Evolutionary conservation across 306 rosid species (phyloP).

Genomic region (Begonia fuchsioides): DNA sequence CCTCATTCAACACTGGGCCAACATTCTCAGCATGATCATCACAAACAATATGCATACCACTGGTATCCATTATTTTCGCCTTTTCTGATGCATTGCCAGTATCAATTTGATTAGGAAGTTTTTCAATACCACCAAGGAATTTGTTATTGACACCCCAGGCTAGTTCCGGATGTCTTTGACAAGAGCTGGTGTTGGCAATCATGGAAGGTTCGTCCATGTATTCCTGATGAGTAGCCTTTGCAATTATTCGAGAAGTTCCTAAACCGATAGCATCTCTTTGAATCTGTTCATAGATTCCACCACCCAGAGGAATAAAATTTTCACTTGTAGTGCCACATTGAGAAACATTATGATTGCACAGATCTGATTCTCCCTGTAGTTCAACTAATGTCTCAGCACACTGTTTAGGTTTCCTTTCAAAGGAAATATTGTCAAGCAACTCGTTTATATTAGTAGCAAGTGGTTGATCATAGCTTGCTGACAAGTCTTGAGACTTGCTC

Average conservation of each 20-base stretch:
- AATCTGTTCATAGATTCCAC: constrained; percentile 19
- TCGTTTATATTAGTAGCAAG: constrained; percentile 19
- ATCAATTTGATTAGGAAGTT: constrained; percentile 15
- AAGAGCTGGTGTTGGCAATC: constrained; percentile 10
- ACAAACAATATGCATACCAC: constrained; percentile 17
- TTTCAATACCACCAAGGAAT: constrained; percentile 18
- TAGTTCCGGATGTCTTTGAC: constrained; percentile 15
- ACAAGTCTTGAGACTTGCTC: constrained; percentile 21
- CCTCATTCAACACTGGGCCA: constrained; percentile 51
- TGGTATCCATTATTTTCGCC: constrained; percentile 19
- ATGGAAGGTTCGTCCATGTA: constrained; percentile 12
- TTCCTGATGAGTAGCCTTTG: constrained; percentile 13
- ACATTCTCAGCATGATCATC: constrained; percentile 32
- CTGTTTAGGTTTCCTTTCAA: constrained; percentile 12
- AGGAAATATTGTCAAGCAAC: constrained; percentile 7
- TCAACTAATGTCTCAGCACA: constrained; percentile 16
- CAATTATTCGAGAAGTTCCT: no score
- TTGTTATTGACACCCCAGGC: constrained; percentile 22
- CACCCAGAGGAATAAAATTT: constrained; percentile 22
- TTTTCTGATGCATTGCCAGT: constrained; percentile 22
- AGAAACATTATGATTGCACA: constrained; percentile 13
- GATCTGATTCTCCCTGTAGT: constrained; percentile 16
- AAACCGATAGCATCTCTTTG: constrained; percentile 10
- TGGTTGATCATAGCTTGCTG: constrained; percentile 29
- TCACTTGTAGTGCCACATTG: constrained; percentile 18